These are phyloP conservation scores for Sporobolomyces phaffii DNA, from an alignment of 768 basidiomycete genomes.

Conservation along the genomic window DNA sequence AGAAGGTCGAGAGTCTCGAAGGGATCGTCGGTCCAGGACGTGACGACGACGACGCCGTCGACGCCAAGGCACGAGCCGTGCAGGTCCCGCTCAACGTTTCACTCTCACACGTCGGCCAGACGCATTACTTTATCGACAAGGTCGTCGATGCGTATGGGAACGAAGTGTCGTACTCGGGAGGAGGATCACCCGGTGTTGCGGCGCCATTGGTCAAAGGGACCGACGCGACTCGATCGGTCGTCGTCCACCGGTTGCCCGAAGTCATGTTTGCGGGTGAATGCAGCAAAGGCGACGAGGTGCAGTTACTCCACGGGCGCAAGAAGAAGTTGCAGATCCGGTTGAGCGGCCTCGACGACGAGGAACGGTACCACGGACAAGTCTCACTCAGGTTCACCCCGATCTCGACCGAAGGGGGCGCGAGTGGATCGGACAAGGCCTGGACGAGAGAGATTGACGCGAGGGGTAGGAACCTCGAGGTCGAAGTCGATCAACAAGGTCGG, in stretches of 20 bases:
- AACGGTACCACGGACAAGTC: slow-evolving; percentile 1
- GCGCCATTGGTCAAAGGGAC: slow-evolving; percentile 8
- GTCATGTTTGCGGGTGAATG: slow-evolving; percentile 30
- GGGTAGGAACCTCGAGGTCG: background rate
- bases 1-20: slow-evolving; percentile 15
- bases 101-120: slow-evolving; percentile 6
- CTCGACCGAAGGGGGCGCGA: background rate
- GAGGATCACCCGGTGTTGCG: background rate
- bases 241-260: slow-evolving; percentile 25
- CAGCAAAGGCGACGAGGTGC: slow-evolving; percentile 19
- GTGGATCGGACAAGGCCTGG: background rate
- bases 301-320: slow-evolving; percentile 5
- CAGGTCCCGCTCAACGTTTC: slow-evolving; percentile 27
- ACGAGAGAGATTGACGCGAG: slow-evolving; percentile 4
- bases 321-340: slow-evolving; percentile 10
- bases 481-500: slow-evolving; percentile 17
- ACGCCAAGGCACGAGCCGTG: background rate
- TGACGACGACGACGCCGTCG: background rate
- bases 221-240: slow-evolving; percentile 9
- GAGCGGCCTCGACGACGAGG: slow-evolving; percentile 6
- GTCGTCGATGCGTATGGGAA: slow-evolving; percentile 31
- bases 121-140: slow-evolving; percentile 28
- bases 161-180: slow-evolving; percentile 19
- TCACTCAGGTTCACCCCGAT: slow-evolving; percentile 12
- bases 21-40: slow-evolving; percentile 8